Conservation (phyloP, 306 rosid species). For the Gynostemma pentaphyllum region DNA sequence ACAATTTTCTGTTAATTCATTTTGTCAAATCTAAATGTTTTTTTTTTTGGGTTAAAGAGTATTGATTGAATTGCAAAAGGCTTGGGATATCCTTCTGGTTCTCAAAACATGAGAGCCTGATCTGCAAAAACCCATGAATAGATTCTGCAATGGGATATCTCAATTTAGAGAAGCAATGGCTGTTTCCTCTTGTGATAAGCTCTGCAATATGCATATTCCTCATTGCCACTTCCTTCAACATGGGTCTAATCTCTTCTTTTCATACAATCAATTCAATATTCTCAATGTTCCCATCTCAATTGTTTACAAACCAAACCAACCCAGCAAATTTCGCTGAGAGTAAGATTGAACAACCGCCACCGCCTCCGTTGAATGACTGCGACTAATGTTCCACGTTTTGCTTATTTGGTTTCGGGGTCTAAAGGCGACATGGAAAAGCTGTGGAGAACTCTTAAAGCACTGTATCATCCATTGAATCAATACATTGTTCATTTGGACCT, state of each 20-base stretch:
- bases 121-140: slow-evolving; percentile 1
- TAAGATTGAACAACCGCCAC: slow-evolving; percentile 17
- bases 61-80: background rate
- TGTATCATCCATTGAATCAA: slow-evolving; percentile 81
- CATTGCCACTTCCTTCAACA: slow-evolving; percentile 61
- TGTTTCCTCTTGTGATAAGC: slow-evolving; percentile 47
- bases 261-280: slow-evolving; percentile 59
- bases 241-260: slow-evolving; percentile 57
- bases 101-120: slow-evolving; percentile 2
- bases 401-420: slow-evolving; percentile 81
- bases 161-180: slow-evolving; percentile 72
- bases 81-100: too few relatives aligned
- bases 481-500: slow-evolving; percentile 87
- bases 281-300: slow-evolving; percentile 50
- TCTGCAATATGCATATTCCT: slow-evolving; percentile 52
- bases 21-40: background rate
- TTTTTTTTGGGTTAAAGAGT: background rate
- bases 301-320: slow-evolving; percentile 24
- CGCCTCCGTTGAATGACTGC: slow-evolving; percentile 24
- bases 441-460: slow-evolving; percentile 87
- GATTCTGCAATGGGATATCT: slow-evolving; percentile 34
- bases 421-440: slow-evolving; percentile 85
- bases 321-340: slow-evolving; percentile 33
- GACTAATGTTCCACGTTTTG: slow-evolving; percentile 51
- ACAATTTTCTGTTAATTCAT: background rate